phyloP scores from a whole-genome alignment of 1,284 basidiomycete species.

The Agaricales sp. region DNA sequence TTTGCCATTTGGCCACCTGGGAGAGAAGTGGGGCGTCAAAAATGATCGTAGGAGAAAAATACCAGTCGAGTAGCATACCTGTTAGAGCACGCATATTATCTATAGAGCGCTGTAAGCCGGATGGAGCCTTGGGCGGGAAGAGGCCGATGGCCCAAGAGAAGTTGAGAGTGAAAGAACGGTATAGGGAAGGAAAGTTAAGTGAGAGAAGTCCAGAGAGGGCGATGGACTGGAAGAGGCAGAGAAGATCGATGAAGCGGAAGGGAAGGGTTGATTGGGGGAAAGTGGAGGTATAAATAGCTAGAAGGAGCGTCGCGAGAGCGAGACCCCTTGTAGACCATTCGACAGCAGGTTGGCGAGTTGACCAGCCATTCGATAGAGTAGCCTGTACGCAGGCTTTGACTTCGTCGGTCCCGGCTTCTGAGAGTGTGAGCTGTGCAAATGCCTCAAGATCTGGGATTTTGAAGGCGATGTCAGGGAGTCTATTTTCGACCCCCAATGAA shows the following conservation, averaged over 20 bases:
- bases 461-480: constrained; percentile 77
- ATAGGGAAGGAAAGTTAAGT: constrained; percentile 82
- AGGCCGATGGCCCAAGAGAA: constrained; percentile 87
- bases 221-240: constrained; percentile 78
- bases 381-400: constrained; percentile 86
- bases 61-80: constrained; percentile 18
- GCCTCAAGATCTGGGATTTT: constrained; percentile 88
- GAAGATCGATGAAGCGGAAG: constrained; percentile 68
- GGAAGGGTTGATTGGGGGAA: constrained; percentile 38
- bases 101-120: constrained; percentile 69
- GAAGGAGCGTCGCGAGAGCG: constrained; percentile 56
- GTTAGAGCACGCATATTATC: constrained; percentile 74
- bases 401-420: constrained; percentile 53
- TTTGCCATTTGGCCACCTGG: constrained; percentile 56
- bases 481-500: constrained; percentile 37
- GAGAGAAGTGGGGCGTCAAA: background rate
- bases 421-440: constrained; percentile 74
- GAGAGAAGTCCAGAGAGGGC: constrained; percentile 69
- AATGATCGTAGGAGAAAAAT: no score
- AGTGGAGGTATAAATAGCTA: constrained; percentile 59
- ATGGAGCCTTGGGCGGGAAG: constrained; percentile 46
- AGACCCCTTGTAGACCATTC: constrained; percentile 71
- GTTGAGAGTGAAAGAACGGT: constrained; percentile 73
- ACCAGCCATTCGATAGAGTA: constrained; percentile 87
- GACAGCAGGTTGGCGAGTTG: constrained; percentile 64